Percentiles rank a stretch among this genome's conserved stretches.
Conservation (phyloP, 108 stramenopile species). For the Aureococcus anophagefferens region DNA sequence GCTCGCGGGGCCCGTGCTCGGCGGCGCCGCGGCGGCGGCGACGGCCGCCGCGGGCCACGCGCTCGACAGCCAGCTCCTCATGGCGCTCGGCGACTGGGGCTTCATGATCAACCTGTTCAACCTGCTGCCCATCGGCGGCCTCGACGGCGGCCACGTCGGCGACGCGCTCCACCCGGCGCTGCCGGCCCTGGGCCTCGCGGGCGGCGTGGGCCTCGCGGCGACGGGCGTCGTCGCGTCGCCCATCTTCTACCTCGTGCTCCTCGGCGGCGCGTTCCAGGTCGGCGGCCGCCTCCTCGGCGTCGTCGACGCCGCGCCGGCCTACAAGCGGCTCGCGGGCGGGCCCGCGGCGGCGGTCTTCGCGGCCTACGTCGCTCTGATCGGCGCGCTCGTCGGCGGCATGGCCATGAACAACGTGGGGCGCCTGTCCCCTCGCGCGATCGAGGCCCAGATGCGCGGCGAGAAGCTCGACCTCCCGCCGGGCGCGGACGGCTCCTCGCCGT, state of each 20-base stretch:
- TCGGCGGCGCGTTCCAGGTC: conserved; percentile 16
- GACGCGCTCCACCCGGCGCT: conserved; percentile 68
- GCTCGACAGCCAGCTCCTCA: conserved; percentile 66
- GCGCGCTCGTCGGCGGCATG: conserved; percentile 62
- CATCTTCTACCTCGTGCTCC: conserved; percentile 76
- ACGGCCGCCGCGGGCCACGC: conserved; percentile 55
- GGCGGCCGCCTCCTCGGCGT: conserved; percentile 19
- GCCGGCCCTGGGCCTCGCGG: conserved; percentile 62
- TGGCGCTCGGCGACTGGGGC: conserved; percentile 84
- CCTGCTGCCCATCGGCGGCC: conserved; percentile 68
- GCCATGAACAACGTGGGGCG: conserved; percentile 58
- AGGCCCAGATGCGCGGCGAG: conserved; percentile 11
- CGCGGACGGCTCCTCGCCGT: neutral
- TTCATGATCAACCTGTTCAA: conserved; percentile 94
- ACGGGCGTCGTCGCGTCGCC: conserved; percentile 67
- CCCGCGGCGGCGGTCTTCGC: conserved; percentile 51
- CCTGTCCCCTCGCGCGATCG: conserved; percentile 57
- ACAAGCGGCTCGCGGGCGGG: conserved; percentile 52
- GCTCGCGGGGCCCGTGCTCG: conserved; percentile 74
- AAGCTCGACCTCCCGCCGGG: neutral
- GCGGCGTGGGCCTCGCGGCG: conserved; percentile 58
- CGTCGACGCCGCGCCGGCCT: conserved; percentile 42
- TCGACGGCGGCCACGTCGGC: conserved; percentile 84
- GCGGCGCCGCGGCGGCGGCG: conserved; percentile 63
- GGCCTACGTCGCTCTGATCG: conserved; percentile 69